Evolutionary conservation across 495 filamentous ascomycete genomes (phyloP), one percentile per base, ranked within the genome.

Genomic region (Aspergillus conjunctus): DNA sequence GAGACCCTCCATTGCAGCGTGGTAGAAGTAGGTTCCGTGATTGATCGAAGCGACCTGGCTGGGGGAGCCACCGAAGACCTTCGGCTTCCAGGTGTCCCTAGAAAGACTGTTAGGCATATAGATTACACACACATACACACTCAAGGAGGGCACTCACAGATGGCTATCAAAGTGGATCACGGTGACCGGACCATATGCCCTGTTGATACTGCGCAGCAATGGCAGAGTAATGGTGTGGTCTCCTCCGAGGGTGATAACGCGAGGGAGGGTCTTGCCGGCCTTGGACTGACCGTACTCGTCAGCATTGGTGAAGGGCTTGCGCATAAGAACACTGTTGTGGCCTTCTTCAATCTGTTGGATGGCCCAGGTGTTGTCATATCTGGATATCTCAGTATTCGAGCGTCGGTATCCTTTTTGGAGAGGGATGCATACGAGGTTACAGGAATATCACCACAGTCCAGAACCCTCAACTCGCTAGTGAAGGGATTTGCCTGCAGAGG

Each of bases 21-120:
- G 86, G 66, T 85, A 91, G 74, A 89, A 90, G 71, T 89, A 90
- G 3, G 92, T 94, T 6, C 92, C 92, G 73, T 96, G 92, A 68
- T 95, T 95, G 56, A 95, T 81, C 32, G 82, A 79, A 20, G 91
- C 89, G 70, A 83, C 78, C 21, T 81, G 58, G 54, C 75, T 81
- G n/a, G 85, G 85, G 3, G 85, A 79, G 17, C 85, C 85, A 41
- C 86, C 86, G 63, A 88, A 88, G 41, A 93, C 91, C 62, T 89
- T 88, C 10, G 85, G 85, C 51, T 77, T 79, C 85, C 85, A 88
- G 14, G 85, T 83, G 60, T 88, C 85, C 31, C 81, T 83, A 21
- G 20, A 48, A 21, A 52, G 8, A n/a, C 30, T 20, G 30, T 51
- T 39, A 48, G 18, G n/a, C 7, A 48, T 18, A 48, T 14, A 11